Base-by-base conservation (phyloP, 768 basidiomycete genomes). In the Obba rivulosa region DNA sequence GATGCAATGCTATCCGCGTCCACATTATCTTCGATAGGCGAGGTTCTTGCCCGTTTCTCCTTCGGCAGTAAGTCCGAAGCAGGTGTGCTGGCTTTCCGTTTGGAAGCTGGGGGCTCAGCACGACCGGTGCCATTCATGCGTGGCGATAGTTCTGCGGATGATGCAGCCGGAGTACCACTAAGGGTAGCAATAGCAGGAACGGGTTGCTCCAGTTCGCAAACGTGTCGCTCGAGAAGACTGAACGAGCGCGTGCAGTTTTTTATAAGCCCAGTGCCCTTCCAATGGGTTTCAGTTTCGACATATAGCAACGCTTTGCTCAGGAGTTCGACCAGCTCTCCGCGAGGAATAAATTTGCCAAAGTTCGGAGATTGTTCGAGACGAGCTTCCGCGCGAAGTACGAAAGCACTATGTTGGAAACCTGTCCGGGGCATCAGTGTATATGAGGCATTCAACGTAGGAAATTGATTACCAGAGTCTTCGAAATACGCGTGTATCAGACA, bases 351-450 rank as follows among this genome's bases (percentile, higher is more conserved):
- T 60, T 83, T 86, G 54, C 76, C 72, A 50, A 83, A 76, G 54
- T 81, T 74, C 39, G 83, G 76, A 2, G 86, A 85, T 51, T 74
- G 74, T 47, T 89, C 83, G 42, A 92, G 73, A 34, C 78, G 78
- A 20, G 76, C 79, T 64, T 92, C 90, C 62, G 79, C 80, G 41
- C 81, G 80, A 24, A 92, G 70, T n/a, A 81, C 76, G 64, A 87
- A 92, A 5, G 90, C 88, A 24, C 88, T 80, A 60, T 92, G 90
- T 31, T 76, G 73, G 61, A 92, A 88, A 46, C 89, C 90, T 90
- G 48, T 8, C 22, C 41, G 47, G 51, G 18, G 5, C 28, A 45
- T 17, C 23, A 38, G 31, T 9, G 14, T 13, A 13, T 31, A 31
- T 31, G 7, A 13, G 8, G 14, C 13, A 37, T 41, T 41, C n/a